Evolutionary conservation across 2,329 filamentous ascomycete species (phyloP), one percentile per base, ranked within the genome.

Genomic region (Penicillium sp.): DNA sequence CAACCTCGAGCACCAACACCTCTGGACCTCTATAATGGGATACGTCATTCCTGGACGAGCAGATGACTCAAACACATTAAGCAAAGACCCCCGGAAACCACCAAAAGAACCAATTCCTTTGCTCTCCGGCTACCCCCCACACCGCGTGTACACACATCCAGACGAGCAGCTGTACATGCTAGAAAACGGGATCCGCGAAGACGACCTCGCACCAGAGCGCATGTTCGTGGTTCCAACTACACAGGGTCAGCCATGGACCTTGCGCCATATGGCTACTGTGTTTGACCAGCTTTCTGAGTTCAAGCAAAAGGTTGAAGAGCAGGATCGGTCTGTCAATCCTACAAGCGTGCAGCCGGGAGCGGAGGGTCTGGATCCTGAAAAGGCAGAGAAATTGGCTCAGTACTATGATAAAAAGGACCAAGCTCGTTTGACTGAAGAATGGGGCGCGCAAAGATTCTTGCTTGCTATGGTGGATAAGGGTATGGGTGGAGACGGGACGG

Each of bases 141-240:
- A 82, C 53, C 77, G 83, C 47, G 75, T 86, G 59, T 88, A 88
- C 70, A 78, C 84, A 12, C 85, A 88, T 65, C 85, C 86, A 12
- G 85, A 88, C 68, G 84, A 87, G 74, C 85, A 88, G 68, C 80
- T 85, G 25, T 82, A 81, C 64, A 75, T 86, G 64, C 75, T 88
- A 27, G 81, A 84, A 67, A 71, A 77, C 51, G 77, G 76, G 19
- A 76, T 82, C 43, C 71, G 70, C 49, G 77, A 78, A 51, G 73
- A 77, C 62, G 83, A 81, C 40, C 62, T 82, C 21, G 72, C 74
- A 3, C 68, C 78, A 12, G 81, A 85, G 70, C 75, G 79, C 46
- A 81, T 87, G 65, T 87, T 85, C 78, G 81, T 87, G 17, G 74
- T 87, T 29, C 85, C 85, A 1, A 82, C 81, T 19, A 78, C 83